Conservation (phyloP, 2,329 filamentous ascomycete genomes). For the Dothideomycetidae sp. region DNA sequence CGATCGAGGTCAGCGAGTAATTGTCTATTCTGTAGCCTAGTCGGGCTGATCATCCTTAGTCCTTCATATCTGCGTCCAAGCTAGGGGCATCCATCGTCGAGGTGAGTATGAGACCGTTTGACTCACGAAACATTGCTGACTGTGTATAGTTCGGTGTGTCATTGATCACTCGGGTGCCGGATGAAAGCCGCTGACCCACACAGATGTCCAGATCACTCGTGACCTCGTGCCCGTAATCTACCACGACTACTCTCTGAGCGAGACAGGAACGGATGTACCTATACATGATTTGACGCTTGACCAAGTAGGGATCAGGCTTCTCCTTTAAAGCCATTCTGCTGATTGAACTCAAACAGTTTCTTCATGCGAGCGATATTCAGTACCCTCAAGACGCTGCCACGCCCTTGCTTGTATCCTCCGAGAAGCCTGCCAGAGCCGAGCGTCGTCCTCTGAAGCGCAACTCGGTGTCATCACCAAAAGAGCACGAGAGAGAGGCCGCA, state of each 20-base stretch:
- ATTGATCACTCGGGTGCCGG: too few relatives aligned
- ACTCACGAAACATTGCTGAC: too few relatives aligned
- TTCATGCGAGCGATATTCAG: slow-evolving; percentile 58
- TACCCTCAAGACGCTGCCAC: slow-evolving; percentile 33
- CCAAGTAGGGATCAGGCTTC: slow-evolving; percentile 18
- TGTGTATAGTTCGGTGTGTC: too few relatives aligned
- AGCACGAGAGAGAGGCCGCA: slow-evolving; percentile 6
- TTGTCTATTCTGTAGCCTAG: too few relatives aligned
- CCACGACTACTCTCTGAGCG: slow-evolving; percentile 31
- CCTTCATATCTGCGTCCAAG: slow-evolving; percentile 23
- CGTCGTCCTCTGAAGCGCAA: slow-evolving; percentile 13
- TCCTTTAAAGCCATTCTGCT: background rate
- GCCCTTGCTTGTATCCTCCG: slow-evolving; percentile 25
- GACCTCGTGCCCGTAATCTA: slow-evolving; percentile 29
- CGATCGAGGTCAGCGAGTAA: slow-evolving; percentile 14
- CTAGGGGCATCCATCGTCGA: slow-evolving; percentile 23
- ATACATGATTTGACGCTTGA: slow-evolving; percentile 27
- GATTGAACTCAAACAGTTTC: slow-evolving; percentile 38
- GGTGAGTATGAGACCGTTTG: too few relatives aligned
- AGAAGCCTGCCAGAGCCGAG: slow-evolving; percentile 14
- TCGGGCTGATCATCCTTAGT: too few relatives aligned
- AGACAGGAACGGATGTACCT: slow-evolving; percentile 29
- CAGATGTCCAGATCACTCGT: slow-evolving; percentile 31
- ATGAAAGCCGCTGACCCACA: too few relatives aligned
- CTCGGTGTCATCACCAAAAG: background rate